Percentiles rank a stretch among this genome's conserved stretches.
phyloP scores from a whole-genome alignment of 208 protist genomes.

The Acanthamoeba healyi region DNA sequence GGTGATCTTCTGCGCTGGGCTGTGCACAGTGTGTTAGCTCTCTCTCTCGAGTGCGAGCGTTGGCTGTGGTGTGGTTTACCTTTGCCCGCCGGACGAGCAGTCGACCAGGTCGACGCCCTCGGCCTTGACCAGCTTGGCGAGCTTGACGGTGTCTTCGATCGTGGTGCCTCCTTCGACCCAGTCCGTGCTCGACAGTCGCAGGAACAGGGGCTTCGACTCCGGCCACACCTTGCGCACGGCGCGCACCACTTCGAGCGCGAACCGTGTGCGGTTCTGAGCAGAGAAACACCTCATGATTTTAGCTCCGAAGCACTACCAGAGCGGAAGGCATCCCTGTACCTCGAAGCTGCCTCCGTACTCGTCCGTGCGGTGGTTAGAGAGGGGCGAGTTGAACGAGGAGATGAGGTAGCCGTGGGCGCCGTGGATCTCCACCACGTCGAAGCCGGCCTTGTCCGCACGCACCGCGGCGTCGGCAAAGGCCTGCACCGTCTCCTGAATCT shows the following conservation, averaged over 20 bases:
- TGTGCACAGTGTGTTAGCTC: neutral
- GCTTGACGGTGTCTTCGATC: slow-evolving; percentile 76
- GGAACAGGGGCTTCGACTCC: slow-evolving; percentile 61
- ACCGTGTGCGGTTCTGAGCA: slow-evolving; percentile 53
- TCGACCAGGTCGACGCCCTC: slow-evolving; percentile 82
- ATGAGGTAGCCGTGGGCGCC: slow-evolving; percentile 94
- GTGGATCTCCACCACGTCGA: slow-evolving; percentile 95
- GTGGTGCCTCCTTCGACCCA: slow-evolving; percentile 77
- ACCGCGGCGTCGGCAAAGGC: slow-evolving; percentile 90
- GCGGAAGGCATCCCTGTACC: slow-evolving; percentile 21
- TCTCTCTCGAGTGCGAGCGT: neutral
- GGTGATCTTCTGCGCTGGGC: slow-evolving; percentile 8
- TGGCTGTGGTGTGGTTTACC: neutral
- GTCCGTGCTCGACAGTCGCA: slow-evolving; percentile 75
- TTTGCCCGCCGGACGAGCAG: slow-evolving; percentile 78
- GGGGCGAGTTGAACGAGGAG: slow-evolving; percentile 90
- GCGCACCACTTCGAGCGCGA: slow-evolving; percentile 91
- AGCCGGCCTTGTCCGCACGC: slow-evolving; percentile 91
- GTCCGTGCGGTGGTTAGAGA: slow-evolving; percentile 91
- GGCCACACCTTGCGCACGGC: slow-evolving; percentile 80
- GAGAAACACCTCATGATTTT: neutral
- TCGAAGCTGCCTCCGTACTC: slow-evolving; percentile 93
- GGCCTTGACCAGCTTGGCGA: slow-evolving; percentile 73
- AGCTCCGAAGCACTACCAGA: neutral
- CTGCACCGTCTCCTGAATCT: slow-evolving; percentile 88